Evolutionary conservation across 345 rosid genomes (phyloP).

Genomic region (Salix dunnii): DNA sequence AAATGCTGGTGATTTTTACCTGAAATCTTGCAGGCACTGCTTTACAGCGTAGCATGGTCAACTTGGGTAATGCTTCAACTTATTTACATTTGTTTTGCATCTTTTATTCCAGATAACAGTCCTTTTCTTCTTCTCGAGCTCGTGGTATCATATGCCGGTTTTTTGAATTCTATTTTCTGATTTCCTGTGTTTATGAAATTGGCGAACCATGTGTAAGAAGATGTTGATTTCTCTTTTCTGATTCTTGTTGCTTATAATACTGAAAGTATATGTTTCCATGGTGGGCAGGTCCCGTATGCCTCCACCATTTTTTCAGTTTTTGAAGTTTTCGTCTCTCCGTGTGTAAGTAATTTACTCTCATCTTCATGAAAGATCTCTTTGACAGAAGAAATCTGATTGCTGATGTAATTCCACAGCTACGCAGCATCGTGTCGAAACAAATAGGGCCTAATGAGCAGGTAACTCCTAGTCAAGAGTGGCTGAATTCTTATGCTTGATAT

Average conservation of each 20-base stretch:
- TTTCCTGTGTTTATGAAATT: background rate
- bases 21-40: conserved; percentile 48
- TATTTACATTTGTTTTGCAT: background rate
- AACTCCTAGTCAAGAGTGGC: background rate
- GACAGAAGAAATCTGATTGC: background rate
- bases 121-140: background rate
- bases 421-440: conserved; percentile 85
- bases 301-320: conserved; percentile 37
- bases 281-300: conserved; percentile 73
- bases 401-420: conserved; percentile 35
- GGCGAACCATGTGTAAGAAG: background rate
- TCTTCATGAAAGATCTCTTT: background rate
- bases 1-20: background rate
- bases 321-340: conserved; percentile 44
- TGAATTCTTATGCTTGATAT: background rate
- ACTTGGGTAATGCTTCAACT: conserved; percentile 54
- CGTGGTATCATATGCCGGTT: background rate
- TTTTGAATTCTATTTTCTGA: background rate
- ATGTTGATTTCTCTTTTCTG: background rate
- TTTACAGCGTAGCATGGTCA: conserved; percentile 76
- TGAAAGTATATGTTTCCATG: conserved; percentile 2
- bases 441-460: conserved; percentile 78
- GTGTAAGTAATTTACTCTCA: conserved; percentile 45
- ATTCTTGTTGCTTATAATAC: background rate
- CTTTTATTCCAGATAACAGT: background rate